phyloP scores from a whole-genome alignment of 495 filamentous ascomycete species.

The Schizothecium vesticola region DNA sequence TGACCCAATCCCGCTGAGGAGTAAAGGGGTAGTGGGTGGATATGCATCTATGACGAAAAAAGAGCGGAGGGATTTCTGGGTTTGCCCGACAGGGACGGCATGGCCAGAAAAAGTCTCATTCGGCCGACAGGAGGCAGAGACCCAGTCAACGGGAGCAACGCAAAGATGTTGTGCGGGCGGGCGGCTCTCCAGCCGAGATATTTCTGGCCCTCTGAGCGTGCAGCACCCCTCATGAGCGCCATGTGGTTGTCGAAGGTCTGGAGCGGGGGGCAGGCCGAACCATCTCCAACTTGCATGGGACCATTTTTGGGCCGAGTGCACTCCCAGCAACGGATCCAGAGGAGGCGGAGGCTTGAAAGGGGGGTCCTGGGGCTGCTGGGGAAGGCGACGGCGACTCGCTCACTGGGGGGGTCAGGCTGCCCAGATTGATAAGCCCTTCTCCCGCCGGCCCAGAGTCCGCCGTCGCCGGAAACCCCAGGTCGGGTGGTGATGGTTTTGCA shows the following conservation, averaged over 20 bases:
- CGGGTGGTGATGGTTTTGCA: constrained; percentile 21
- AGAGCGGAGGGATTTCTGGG: constrained; percentile 17
- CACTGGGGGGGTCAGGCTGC: constrained; percentile 33
- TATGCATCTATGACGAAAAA: constrained; percentile 30
- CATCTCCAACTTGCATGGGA: constrained; percentile 15
- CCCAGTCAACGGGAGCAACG: constrained; percentile 4
- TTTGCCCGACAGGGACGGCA: constrained; percentile 18
- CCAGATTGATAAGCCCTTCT: constrained; percentile 25
- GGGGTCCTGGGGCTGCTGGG: constrained; percentile 1
- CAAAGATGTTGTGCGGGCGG: constrained; percentile 12
- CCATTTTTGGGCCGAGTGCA: constrained; percentile 14
- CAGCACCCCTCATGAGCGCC: constrained; percentile 40
- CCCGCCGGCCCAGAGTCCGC: constrained; percentile 14
- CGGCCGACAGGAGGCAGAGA: constrained; percentile 14
- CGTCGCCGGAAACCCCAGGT: constrained; percentile 22
- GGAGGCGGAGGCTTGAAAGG: constrained; percentile 22
- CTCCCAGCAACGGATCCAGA: constrained; percentile 21
- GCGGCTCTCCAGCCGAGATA: constrained; percentile 23
- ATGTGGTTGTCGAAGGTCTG: constrained; percentile 40
- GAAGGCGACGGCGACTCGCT: constrained; percentile 15
- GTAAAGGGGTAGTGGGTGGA: constrained; percentile 30
- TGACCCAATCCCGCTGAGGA: constrained; percentile 19
- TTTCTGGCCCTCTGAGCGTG: constrained; percentile 16
- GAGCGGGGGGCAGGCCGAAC: constrained; percentile 24
- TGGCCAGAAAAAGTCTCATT: constrained; percentile 18